Base-by-base conservation (phyloP, 495 filamentous ascomycete genomes). In the Podospora appendiculata region DNA sequence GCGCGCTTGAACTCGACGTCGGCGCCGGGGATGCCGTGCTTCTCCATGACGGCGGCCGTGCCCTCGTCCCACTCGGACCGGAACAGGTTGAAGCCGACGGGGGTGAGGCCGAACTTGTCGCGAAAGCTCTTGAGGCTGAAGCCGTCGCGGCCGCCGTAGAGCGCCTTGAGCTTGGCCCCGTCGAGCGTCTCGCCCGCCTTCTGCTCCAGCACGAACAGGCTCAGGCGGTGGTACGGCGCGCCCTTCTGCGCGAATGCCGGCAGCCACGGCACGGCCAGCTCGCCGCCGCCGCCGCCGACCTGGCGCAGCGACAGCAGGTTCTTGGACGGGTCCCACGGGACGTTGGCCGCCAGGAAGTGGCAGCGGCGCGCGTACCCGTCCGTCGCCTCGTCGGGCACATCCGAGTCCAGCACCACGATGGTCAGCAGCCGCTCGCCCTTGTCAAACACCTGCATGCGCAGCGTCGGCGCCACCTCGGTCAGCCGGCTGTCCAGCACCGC, bases 201-300 rank as follows among this genome's bases (percentile, higher is more conserved):
- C 70, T 99, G 93, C 70, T 91, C 77, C 34, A 97, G 73, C 45
- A 97, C 74, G 67, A 96, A 88, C 46, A 97, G 63, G 32, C 80
- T 79, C 36, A 95, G 76, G 47, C 93, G 86, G 71, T 96, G 94
- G 67, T 96, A 97, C 2, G 90, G 90, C 13, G 82, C 78, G 45
- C 93, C 93, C 73, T 89, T 94, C 63, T 96, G 88, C 3, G 89
- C 86, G 54, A 83, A 86, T 2, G 93, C 86, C 1, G 93, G 84
- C 2, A 90, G 68, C 87, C 91, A 99, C 4, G 87, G 83, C 3
- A 91, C 76, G 42, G 90, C 75, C 11, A 87, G 72, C 73, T 72
- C 6, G 81, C 81, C 47, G 71, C 66, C 25, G 34, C 33, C 38
- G 47, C 36, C 42, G 53, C 57, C 59, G 34, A 71, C 60, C 25